Evolutionary conservation across 2,329 filamentous ascomycete genomes (phyloP), one percentile per base, ranked within the genome.

Genomic region (Talaromyces sp.): DNA sequence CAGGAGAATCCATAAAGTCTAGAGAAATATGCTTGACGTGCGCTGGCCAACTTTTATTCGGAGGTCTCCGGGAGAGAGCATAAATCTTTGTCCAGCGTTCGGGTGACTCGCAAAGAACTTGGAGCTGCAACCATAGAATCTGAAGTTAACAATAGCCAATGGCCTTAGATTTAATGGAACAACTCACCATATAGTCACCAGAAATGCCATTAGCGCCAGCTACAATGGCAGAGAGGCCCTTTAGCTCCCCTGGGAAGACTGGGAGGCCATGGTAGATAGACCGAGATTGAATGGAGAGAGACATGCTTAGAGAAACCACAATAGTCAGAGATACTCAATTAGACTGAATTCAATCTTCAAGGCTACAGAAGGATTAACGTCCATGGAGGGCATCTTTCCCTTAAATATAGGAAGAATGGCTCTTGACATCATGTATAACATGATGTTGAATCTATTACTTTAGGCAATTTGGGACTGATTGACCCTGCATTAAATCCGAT

Each of bases 241-340:
- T 59, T 39, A 59, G 49, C 57, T 59, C 57, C 57, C 1, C 15
- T 52, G 57, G 57, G 57, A 52, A 59, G 11, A 53, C 57, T 36
- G 57, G 57, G 57, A 53, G 57, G 49, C 57, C 57, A 66, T 81
- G 79, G 67, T 78, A 83, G 62, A 84, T 83, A 44, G 55, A 57
- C 55, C 36, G 39, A 13, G 55, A 57, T 57, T 33, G 55, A 49
- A 57, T 57, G 55, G 33, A 57, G 22, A 54, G 51, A 54, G 51
- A 54, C 51, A 54, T 54, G 51, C 27, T 54, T 47, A 54, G 51
- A 54, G 51, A 54, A 32, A 27, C 51, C 15, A 27, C 17, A 54
- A 27, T 27, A 54, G 51, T n/a, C 51, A 54, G 5, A 54, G 6
- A 54, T 32, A 32, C 27, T 54, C 51, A 54, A 54, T 54, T 32